phyloP scores from a whole-genome alignment of 805 yeast genomes.

The Kluyveromyces siamensis region DNA sequence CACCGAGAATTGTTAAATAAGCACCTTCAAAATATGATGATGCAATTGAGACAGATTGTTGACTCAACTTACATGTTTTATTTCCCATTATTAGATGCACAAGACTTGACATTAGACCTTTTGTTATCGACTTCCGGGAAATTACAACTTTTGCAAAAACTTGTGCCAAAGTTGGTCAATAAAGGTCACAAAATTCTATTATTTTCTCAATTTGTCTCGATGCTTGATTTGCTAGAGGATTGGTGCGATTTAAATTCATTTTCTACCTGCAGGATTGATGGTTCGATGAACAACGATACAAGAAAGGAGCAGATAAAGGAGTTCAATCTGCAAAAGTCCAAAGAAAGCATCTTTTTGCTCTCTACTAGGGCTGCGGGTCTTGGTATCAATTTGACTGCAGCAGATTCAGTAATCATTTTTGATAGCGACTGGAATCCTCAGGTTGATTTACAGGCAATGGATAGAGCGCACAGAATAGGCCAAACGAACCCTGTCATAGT shows the following conservation, averaged over 20 bases:
- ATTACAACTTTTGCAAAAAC: slow-evolving; percentile 55
- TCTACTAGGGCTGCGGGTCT: slow-evolving; percentile 94
- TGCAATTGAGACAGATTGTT: slow-evolving; percentile 81
- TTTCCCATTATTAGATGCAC: slow-evolving; percentile 55
- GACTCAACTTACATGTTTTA: slow-evolving; percentile 79
- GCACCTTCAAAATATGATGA: slow-evolving; percentile 55
- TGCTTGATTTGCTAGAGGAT: slow-evolving; percentile 75
- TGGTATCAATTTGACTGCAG: slow-evolving; percentile 77
- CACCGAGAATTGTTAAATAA: slow-evolving; percentile 39
- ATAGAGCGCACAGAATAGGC: slow-evolving; percentile 89
- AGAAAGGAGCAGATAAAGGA: slow-evolving; percentile 53
- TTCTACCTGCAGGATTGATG: slow-evolving; percentile 60
- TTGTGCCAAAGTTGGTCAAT: slow-evolving; percentile 42
- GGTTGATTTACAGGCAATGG: slow-evolving; percentile 94
- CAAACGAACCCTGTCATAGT: slow-evolving; percentile 77
- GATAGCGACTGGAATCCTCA: slow-evolving; percentile 98
- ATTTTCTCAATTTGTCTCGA: slow-evolving; percentile 77
- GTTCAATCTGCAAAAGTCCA: slow-evolving; percentile 32
- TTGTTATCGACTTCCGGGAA: slow-evolving; percentile 61
- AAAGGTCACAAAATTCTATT: slow-evolving; percentile 63
- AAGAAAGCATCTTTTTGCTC: slow-evolving; percentile 51
- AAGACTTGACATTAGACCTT: slow-evolving; percentile 32
- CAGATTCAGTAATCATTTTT: slow-evolving; percentile 83
- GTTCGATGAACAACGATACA: slow-evolving; percentile 54
- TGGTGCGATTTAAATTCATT: slow-evolving; percentile 48